A percentile compares a stretch with the other conserved stretches of the same genome.
Conservation (phyloP, 139 green algal species). For the Closterium sp. region DNA sequence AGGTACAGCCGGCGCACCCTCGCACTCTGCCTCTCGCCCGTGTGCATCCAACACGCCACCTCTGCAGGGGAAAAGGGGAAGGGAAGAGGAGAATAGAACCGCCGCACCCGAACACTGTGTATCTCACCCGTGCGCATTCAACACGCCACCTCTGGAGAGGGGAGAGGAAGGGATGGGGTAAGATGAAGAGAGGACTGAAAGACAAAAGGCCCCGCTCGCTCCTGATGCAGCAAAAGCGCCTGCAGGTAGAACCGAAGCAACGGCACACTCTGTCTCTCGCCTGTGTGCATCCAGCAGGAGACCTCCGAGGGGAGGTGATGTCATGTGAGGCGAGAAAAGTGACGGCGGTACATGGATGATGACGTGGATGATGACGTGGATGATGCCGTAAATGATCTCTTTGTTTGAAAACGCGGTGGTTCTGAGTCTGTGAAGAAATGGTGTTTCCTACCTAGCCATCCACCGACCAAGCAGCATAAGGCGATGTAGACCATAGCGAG, state of each 20-base stretch:
- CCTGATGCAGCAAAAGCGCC: too few species aligned
- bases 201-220: not conserved
- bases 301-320: too few species aligned
- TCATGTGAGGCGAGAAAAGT: not conserved
- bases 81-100: not conserved
- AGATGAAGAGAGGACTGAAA: not conserved
- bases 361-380: too few species aligned
- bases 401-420: too few species aligned
- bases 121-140: not conserved
- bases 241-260: too few species aligned
- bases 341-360: not conserved
- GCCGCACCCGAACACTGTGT: too few species aligned
- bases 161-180: not conserved
- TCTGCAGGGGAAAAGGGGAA: not conserved
- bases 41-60: not conserved
- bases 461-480: not conserved
- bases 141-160: not conserved
- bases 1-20: slow-evolving; percentile 23
- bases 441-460: not conserved
- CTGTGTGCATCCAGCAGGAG: too few species aligned
- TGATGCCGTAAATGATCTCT: too few species aligned
- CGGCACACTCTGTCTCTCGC: too few species aligned
- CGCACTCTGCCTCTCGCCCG: slow-evolving; percentile 8
- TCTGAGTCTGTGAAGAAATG: too few species aligned
- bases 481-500: not conserved